Conservation (phyloP, 2,329 filamentous ascomycete genomes). For the Alternaria tenuissima region DNA sequence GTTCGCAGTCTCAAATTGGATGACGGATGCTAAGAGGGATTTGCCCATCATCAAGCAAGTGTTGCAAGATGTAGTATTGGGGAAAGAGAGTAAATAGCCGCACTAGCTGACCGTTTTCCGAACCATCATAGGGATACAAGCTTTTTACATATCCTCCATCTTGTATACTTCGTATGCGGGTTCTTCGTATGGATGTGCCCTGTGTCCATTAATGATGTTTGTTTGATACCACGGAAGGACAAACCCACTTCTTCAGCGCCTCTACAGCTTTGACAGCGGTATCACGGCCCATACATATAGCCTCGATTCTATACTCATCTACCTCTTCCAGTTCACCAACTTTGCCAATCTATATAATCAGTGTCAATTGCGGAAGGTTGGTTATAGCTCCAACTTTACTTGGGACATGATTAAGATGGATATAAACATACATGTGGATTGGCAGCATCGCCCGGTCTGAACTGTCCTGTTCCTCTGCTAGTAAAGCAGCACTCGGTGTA, state of each 20-base stretch:
- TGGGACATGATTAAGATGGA: not conserved
- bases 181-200: constrained; percentile 58
- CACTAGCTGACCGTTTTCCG: not conserved
- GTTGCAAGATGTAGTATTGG: constrained; percentile 55
- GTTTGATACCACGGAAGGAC: not conserved
- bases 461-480: constrained; percentile 68
- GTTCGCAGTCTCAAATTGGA: constrained; percentile 89
- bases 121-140: not conserved
- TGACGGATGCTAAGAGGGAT: constrained; percentile 74
- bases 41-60: constrained; percentile 70
- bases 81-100: not conserved
- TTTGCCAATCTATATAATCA: constrained; percentile 59
- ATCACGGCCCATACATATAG: constrained; percentile 67
- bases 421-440: constrained; percentile 60
- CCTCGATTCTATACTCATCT: constrained; percentile 70
- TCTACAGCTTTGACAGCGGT: constrained; percentile 65
- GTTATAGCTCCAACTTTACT: not conserved
- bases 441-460: constrained; percentile 67
- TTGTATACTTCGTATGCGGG: constrained; percentile 57
- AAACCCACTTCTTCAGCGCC: constrained; percentile 67
- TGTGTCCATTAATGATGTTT: constrained; percentile 23
- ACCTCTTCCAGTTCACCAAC: constrained; percentile 66
- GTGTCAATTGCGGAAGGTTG: not conserved
- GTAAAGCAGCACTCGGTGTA: constrained; percentile 57
- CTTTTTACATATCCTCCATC: constrained; percentile 53